These are phyloP conservation scores for Solanum aculeatissimum DNA, from an alignment of 305 asterid genomes.

Conservation along the genomic window DNA sequence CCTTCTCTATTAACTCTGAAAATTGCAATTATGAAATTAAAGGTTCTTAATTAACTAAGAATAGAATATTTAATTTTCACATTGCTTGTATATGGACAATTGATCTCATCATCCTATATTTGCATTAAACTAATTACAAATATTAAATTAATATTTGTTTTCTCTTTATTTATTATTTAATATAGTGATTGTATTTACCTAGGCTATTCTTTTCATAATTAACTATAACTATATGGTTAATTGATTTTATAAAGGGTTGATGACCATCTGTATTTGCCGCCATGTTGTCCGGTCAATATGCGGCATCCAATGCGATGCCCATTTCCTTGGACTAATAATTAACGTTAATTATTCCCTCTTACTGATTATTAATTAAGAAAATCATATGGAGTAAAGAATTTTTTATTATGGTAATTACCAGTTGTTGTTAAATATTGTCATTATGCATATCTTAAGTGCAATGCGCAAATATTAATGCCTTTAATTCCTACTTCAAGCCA, in stretches of 20 bases:
- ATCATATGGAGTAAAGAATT: too few relatives aligned
- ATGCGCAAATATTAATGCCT: neutral
- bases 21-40: too few relatives aligned
- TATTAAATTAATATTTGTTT: neutral
- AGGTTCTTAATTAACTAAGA: too few relatives aligned
- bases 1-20: too few relatives aligned
- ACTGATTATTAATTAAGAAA: neutral
- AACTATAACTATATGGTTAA: neutral
- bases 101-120: neutral
- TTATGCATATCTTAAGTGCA: neutral
- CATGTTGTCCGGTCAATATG: neutral
- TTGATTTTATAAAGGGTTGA: neutral
- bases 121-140: neutral
- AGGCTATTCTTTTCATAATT: neutral
- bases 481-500: neutral
- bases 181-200: neutral
- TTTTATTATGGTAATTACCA: neutral
- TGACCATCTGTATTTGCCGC: neutral
- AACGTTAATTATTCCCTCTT: neutral
- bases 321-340: neutral
- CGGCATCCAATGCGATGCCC: neutral
- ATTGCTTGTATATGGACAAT: neutral
- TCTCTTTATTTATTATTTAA: neutral
- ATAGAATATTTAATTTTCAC: too few relatives aligned
- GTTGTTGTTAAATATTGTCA: neutral